Conservation (phyloP, 441 rosid species). For the Macaranga tanarius region DNA sequence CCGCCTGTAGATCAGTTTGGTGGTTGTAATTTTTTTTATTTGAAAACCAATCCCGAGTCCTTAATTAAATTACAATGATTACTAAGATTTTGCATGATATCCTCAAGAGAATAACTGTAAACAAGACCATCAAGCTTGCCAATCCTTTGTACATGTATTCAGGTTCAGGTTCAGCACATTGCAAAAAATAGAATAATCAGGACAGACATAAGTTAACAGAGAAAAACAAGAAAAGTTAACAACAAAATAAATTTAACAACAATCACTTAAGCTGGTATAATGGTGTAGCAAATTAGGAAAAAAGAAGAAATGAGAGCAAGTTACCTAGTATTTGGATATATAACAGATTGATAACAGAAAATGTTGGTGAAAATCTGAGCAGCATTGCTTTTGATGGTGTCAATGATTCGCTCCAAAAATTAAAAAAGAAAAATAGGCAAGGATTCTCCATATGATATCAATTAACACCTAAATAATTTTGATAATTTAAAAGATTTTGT, state of each 20-base stretch:
- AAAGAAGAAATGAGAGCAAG: not conserved
- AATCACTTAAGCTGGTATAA: no score
- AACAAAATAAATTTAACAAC: not conserved
- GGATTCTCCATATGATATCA: slow-evolving; percentile 43
- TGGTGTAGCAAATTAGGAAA: not conserved
- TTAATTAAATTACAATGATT: slow-evolving; percentile 19
- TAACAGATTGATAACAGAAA: slow-evolving; percentile 22
- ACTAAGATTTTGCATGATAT: slow-evolving; percentile 17
- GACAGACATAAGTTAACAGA: no score
- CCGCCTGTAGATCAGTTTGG: slow-evolving; percentile 41
- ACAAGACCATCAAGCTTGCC: slow-evolving; percentile 32
- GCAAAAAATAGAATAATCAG: no score
- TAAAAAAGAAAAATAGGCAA: slow-evolving; percentile 34
- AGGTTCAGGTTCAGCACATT: no score
- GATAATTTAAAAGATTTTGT: no score
- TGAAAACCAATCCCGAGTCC: slow-evolving; percentile 33
- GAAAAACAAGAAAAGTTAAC: no score
- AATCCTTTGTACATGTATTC: slow-evolving; percentile 17
- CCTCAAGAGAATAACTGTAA: slow-evolving; percentile 26
- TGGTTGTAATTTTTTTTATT: slow-evolving; percentile 32
- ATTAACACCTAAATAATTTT: no score
- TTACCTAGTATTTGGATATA: slow-evolving; percentile 38
- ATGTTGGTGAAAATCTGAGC: slow-evolving; percentile 32
- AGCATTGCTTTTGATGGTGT: slow-evolving; percentile 45
- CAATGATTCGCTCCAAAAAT: slow-evolving; percentile 41